A percentile compares a stretch with the other conserved stretches of the same genome.
phyloP scores from a whole-genome alignment of 129 eudicot species.

The Chrysanthemum lavandulifolium region DNA sequence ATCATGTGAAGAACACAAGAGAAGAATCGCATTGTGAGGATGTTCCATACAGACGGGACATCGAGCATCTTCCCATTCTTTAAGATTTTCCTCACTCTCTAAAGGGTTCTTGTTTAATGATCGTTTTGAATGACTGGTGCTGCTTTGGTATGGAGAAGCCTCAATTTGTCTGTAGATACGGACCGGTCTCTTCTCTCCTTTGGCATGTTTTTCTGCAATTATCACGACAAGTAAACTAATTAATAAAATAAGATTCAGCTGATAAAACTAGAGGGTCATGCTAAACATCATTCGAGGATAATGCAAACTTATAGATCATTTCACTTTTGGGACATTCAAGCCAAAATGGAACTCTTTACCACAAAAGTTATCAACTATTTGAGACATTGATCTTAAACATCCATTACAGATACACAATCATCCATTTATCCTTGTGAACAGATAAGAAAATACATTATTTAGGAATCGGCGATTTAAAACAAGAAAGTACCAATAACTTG shows the following conservation, averaged over 20 bases:
- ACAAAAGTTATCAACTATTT: no score
- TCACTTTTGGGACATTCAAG: no score
- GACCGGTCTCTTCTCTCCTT: slow-evolving; percentile 78
- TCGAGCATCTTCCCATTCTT: slow-evolving; percentile 84
- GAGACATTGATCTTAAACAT: no score
- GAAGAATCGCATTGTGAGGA: slow-evolving; percentile 88
- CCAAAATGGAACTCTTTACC: no score
- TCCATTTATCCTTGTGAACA: no score
- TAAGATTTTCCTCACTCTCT: slow-evolving; percentile 41
- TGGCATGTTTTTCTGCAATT: slow-evolving; percentile 44
- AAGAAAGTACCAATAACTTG: no score
- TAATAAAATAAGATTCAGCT: neutral
- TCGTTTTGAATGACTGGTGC: slow-evolving; percentile 43
- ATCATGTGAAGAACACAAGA: slow-evolving; percentile 68
- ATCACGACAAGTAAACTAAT: neutral
- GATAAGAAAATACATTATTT: no score
- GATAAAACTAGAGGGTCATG: no score
- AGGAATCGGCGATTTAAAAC: no score
- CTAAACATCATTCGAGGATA: no score
- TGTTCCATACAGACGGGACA: slow-evolving; percentile 94
- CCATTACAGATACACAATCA: no score
- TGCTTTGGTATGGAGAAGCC: slow-evolving; percentile 55
- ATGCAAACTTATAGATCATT: no score
- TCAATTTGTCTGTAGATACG: slow-evolving; percentile 50
- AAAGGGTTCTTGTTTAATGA: slow-evolving; percentile 35